Evolutionary conservation across 2,329 filamentous ascomycete genomes (phyloP).

Genomic region (Macrophomina tecta): DNA sequence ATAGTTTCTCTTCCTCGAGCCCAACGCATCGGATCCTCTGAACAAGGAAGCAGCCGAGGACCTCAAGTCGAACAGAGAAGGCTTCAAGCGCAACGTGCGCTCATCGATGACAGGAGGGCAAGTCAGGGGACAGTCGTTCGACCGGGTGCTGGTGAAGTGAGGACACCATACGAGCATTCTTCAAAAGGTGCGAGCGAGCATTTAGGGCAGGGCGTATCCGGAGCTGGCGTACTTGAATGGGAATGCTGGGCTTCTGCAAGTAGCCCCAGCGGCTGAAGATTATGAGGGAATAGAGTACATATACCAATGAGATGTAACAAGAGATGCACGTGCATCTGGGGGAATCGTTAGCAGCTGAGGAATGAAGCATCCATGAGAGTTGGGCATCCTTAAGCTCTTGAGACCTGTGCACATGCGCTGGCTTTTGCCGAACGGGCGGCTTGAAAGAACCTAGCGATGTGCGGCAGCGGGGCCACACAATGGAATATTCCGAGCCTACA

Average conservation of each 20-base stretch:
- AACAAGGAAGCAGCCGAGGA: slow-evolving; percentile 99
- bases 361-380: background rate
- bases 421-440: background rate
- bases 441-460: too few relatives aligned
- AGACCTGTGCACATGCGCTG: too few relatives aligned
- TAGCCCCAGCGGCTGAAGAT: slow-evolving; percentile 6
- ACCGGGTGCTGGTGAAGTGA: slow-evolving; percentile 63
- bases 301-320: slow-evolving; percentile 19
- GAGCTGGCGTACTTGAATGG: slow-evolving; percentile 27
- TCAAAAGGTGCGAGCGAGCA: slow-evolving; percentile 26
- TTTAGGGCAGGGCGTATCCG: slow-evolving; percentile 25
- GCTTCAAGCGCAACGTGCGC: slow-evolving; percentile 90
- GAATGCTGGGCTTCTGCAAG: slow-evolving; percentile 20
- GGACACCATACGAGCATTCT: background rate
- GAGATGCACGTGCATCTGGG: slow-evolving; percentile 3
- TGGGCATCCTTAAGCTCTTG: background rate
- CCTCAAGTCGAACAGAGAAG: slow-evolving; percentile 81
- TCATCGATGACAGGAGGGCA: slow-evolving; percentile 80
- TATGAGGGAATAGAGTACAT: slow-evolving; percentile 15
- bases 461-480: background rate
- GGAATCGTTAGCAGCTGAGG: background rate
- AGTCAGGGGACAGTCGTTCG: slow-evolving; percentile 75
- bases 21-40: slow-evolving; percentile 94
- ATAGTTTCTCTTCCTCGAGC: slow-evolving; percentile 95
- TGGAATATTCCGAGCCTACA: background rate